phyloP scores from a whole-genome alignment of 257 asterid genomes.

The Linaria vulgaris region DNA sequence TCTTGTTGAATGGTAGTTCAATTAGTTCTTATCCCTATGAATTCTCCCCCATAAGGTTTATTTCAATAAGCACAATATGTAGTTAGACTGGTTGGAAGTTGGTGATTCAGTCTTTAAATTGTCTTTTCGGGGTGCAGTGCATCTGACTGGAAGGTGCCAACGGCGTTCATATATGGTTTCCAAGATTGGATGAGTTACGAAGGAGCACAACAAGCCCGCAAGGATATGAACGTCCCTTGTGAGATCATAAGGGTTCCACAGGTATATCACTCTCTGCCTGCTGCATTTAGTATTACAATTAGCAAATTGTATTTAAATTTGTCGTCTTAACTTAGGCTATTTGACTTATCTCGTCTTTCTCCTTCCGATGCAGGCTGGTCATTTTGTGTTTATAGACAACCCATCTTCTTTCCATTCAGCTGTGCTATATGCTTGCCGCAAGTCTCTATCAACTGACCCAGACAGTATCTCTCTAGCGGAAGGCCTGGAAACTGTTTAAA shows the following conservation, averaged over 20 bases:
- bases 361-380: slow-evolving; percentile 60
- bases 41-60: not conserved
- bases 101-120: too few species aligned
- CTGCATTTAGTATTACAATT: not conserved
- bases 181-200: slow-evolving; percentile 82
- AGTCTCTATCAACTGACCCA: slow-evolving; percentile 35
- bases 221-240: slow-evolving; percentile 70
- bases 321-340: not conserved
- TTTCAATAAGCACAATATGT: slow-evolving; percentile 8
- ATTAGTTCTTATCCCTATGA: not conserved
- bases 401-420: slow-evolving; percentile 75
- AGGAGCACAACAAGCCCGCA: slow-evolving; percentile 75
- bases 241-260: slow-evolving; percentile 77
- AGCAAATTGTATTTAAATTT: not conserved
- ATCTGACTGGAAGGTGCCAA: slow-evolving; percentile 81
- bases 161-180: slow-evolving; percentile 72
- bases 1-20: not conserved
- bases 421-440: slow-evolving; percentile 65
- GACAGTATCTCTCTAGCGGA: slow-evolving; percentile 45
- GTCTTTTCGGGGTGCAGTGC: slow-evolving; percentile 45
- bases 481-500: slow-evolving; percentile 53
- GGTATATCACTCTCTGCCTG: slow-evolving; percentile 40
- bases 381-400: slow-evolving; percentile 68
- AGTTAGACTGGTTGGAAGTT: not conserved
- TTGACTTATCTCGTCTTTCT: not conserved